Conservation (phyloP, 2,329 filamentous ascomycete species). For the Ceratocystis smalleyi region DNA sequence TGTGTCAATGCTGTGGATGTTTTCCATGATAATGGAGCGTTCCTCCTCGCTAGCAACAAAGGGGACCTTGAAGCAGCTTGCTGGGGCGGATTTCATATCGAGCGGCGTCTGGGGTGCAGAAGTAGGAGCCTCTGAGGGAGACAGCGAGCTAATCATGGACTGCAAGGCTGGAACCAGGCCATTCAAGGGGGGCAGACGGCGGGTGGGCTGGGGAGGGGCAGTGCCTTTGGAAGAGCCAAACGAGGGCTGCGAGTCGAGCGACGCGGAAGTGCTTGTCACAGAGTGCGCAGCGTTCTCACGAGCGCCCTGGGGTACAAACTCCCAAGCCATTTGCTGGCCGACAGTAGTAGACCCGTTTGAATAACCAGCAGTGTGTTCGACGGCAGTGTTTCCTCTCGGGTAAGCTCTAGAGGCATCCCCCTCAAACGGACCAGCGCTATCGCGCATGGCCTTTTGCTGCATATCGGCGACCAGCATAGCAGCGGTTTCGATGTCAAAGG, state of each 20-base stretch:
- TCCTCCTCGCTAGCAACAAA: slow-evolving; percentile 76
- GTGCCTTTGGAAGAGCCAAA: slow-evolving; percentile 43
- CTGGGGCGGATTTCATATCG: slow-evolving; percentile 19
- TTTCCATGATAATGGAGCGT: slow-evolving; percentile 68
- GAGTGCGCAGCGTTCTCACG: slow-evolving; percentile 58
- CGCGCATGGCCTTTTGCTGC: slow-evolving; percentile 73
- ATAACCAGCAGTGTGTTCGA: slow-evolving; percentile 66
- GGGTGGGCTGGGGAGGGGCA: slow-evolving; percentile 37
- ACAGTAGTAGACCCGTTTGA: slow-evolving; percentile 64
- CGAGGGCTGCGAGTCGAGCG: slow-evolving; percentile 52
- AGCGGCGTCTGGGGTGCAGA: slow-evolving; percentile 20
- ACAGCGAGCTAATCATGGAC: slow-evolving; percentile 59
- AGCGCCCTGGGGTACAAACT: slow-evolving; percentile 61
- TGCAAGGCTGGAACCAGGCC: slow-evolving; percentile 50
- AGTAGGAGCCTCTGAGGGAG: slow-evolving; percentile 38
- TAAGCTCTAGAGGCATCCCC: slow-evolving; percentile 48
- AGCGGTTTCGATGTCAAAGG: slow-evolving; percentile 91
- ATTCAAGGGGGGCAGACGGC: slow-evolving; percentile 48
- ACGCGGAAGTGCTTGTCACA: slow-evolving; percentile 47
- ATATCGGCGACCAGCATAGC: slow-evolving; percentile 98
- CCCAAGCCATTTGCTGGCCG: slow-evolving; percentile 58
- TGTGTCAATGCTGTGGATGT: slow-evolving; percentile 65
- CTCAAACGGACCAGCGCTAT: slow-evolving; percentile 40
- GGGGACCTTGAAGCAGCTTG: slow-evolving; percentile 46
- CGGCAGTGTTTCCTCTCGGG: slow-evolving; percentile 51